Percentiles rank a stretch among this genome's conserved stretches.
phyloP scores from a whole-genome alignment of 2,329 filamentous ascomycete genomes.

The Aspergillus sojae region DNA sequence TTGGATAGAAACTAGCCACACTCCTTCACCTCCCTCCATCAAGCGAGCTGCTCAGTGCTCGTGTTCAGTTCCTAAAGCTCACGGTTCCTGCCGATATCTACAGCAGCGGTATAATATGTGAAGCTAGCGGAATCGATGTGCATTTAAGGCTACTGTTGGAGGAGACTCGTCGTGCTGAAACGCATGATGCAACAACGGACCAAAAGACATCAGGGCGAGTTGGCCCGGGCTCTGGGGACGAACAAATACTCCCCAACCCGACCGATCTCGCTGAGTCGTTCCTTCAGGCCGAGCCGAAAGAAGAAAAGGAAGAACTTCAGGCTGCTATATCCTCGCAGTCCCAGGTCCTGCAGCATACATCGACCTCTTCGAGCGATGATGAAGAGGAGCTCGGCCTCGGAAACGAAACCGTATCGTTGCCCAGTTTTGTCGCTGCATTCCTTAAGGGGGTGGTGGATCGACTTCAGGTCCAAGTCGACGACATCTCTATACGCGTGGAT shows the following conservation, averaged over 20 bases:
- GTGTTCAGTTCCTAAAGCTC: conserved; percentile 73
- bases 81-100: conserved; percentile 88
- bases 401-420: conserved; percentile 57
- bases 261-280: conserved; percentile 65
- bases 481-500: conserved; percentile 57
- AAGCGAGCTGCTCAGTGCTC: conserved; percentile 72
- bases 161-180: conserved; percentile 35
- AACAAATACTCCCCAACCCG: conserved; percentile 54
- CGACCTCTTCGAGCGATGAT: conserved; percentile 50
- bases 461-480: conserved; percentile 55
- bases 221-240: conserved; percentile 31
- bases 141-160: conserved; percentile 59
- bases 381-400: conserved; percentile 56
- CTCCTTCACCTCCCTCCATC: conserved; percentile 73
- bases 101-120: conserved; percentile 77
- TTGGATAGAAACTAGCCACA: conserved; percentile 71
- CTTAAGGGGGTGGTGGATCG: conserved; percentile 62
- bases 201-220: conserved; percentile 17
- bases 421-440: conserved; percentile 62
- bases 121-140: conserved; percentile 79
- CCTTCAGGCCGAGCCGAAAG: conserved; percentile 58
- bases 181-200: conserved; percentile 30
- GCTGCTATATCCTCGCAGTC: conserved; percentile 58
- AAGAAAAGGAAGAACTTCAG: conserved; percentile 61
- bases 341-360: conserved; percentile 53